phyloP scores from a whole-genome alignment of 2,329 filamentous ascomycete genomes.

The Colletotrichum musicola region DNA sequence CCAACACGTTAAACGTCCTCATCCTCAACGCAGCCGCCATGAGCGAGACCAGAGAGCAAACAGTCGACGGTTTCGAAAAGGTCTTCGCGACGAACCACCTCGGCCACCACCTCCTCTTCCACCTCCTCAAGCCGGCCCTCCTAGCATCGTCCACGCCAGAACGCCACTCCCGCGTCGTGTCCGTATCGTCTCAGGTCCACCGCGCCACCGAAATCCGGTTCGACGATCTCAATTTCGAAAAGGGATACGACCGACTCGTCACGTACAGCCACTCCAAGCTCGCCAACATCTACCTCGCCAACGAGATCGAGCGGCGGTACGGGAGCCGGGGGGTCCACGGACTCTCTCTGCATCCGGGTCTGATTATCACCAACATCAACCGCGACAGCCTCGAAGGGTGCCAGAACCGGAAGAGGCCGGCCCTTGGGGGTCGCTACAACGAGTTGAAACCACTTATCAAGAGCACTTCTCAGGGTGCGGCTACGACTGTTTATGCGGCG shows the following conservation, averaged over 20 bases:
- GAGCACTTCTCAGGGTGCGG: conserved; percentile 57
- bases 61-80: conserved; percentile 43
- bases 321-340: conserved; percentile 47
- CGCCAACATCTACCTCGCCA: conserved; percentile 64
- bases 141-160: conserved; percentile 52
- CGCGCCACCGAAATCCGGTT: conserved; percentile 47
- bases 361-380: conserved; percentile 16
- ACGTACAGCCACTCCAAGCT: conserved; percentile 64
- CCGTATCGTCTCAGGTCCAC: conserved; percentile 58
- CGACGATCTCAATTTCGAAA: conserved; percentile 47
- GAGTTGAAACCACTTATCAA: conserved; percentile 5
- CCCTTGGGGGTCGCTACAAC: not conserved
- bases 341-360: conserved; percentile 18
- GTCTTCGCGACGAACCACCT: conserved; percentile 68
- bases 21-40: conserved; percentile 53
- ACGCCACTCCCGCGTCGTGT: conserved; percentile 61
- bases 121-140: conserved; percentile 60
- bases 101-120: conserved; percentile 65
- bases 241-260: conserved; percentile 47
- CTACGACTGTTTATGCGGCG: conserved; percentile 60
- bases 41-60: conserved; percentile 27
- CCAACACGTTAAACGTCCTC: conserved; percentile 47
- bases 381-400: not conserved
- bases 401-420: not conserved
- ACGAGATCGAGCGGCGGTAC: conserved; percentile 60